These are phyloP conservation scores for Myxozyma neglecta DNA, from an alignment of 805 yeast genomes.

Conservation along the genomic window DNA sequence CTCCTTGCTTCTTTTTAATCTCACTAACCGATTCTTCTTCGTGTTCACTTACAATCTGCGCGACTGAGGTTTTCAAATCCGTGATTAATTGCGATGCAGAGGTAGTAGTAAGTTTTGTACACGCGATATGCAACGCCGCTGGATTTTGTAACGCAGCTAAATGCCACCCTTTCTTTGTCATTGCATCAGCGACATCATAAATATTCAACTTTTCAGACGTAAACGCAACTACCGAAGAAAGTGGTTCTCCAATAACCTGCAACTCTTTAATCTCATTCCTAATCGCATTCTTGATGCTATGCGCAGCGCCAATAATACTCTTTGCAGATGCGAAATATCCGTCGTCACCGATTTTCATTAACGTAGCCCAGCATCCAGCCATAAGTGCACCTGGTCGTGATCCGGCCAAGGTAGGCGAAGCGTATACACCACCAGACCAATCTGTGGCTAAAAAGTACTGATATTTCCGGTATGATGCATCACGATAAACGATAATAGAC, in stretches of 20 bases:
- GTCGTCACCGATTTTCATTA: constrained; percentile 75
- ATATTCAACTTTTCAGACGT: constrained; percentile 61
- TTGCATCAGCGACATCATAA: constrained; percentile 73
- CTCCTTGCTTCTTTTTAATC: constrained; percentile 36
- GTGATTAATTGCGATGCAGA: constrained; percentile 59
- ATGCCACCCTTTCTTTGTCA: constrained; percentile 79
- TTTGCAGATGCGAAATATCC: constrained; percentile 72
- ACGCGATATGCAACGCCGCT: constrained; percentile 86
- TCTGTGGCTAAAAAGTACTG: constrained; percentile 82
- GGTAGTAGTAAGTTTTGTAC: constrained; percentile 63
- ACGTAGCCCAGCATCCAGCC: constrained; percentile 98
- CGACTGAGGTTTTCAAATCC: constrained; percentile 38
- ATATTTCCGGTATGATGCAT: constrained; percentile 61
- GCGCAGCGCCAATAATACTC: constrained; percentile 67
- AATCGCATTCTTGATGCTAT: constrained; percentile 53
- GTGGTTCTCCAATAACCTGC: constrained; percentile 80
- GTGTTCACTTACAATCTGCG: not conserved
- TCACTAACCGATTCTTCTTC: constrained; percentile 3
- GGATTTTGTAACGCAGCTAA: constrained; percentile 84
- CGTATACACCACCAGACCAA: constrained; percentile 95
- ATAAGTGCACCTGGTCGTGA: constrained; percentile 95
- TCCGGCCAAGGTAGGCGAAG: constrained; percentile 95
- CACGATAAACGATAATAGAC: constrained; percentile 85
- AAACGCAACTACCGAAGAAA: constrained; percentile 79
- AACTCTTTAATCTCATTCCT: constrained; percentile 53